Evolutionary conservation across 2,329 filamentous ascomycete genomes (phyloP).

Genomic region (Ophiocordyceps camponoti-leonardi): DNA sequence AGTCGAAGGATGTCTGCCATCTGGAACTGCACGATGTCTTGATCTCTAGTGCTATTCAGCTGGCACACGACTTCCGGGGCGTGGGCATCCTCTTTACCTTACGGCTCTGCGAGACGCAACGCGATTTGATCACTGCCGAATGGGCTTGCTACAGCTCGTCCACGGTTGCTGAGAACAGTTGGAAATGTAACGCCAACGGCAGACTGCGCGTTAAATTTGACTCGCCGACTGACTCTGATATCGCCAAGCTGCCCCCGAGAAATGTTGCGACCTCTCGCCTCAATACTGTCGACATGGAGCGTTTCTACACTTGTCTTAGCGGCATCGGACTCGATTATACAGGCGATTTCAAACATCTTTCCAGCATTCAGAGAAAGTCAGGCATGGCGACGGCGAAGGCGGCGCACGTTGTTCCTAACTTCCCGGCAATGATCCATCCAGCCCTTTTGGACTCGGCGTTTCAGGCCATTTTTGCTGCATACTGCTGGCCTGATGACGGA

Average conservation of each 20-base stretch:
- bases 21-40: neutral
- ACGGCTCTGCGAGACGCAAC: neutral
- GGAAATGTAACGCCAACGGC: constrained; percentile 1
- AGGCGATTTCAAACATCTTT: neutral
- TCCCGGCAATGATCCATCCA: constrained; percentile 1
- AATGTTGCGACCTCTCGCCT: neutral
- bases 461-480: neutral
- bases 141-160: neutral
- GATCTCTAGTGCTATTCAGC: neutral
- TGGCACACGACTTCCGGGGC: neutral
- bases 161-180: neutral
- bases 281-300: neutral
- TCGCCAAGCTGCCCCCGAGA: neutral
- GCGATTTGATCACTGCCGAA: neutral
- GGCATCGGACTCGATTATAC: neutral
- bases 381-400: constrained; percentile 1
- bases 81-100: neutral
- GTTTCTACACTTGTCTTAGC: neutral
- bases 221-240: neutral
- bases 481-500: neutral
- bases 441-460: neutral
- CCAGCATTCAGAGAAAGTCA: neutral
- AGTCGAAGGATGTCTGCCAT: neutral
- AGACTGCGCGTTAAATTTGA: neutral
- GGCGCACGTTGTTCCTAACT: neutral